Evolutionary conservation across 2,329 filamentous ascomycete species (phyloP).

Genomic region (Rhynchosporium secalis): DNA sequence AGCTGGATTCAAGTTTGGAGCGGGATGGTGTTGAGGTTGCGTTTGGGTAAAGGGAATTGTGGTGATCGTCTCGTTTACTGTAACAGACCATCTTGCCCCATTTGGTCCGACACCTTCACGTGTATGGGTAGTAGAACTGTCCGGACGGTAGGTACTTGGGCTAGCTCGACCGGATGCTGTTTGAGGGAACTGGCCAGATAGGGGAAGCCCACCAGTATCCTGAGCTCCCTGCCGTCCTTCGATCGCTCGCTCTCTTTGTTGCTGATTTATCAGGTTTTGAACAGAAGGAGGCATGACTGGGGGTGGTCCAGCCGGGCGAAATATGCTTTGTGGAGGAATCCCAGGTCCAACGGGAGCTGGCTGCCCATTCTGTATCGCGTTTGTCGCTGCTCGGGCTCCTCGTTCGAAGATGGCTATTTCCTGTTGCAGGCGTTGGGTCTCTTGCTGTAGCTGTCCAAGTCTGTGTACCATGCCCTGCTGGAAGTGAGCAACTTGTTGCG

Average conservation of each 20-base stretch:
- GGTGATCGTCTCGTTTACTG: slow-evolving; percentile 48
- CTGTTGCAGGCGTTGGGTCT: slow-evolving; percentile 46
- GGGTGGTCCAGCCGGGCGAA: slow-evolving; percentile 25
- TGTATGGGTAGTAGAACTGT: slow-evolving; percentile 46
- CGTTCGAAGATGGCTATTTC: slow-evolving; percentile 36
- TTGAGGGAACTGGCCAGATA: slow-evolving; percentile 31
- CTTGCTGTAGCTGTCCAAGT: slow-evolving; percentile 50
- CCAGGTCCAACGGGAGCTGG: slow-evolving; percentile 13
- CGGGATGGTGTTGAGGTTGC: slow-evolving; percentile 23
- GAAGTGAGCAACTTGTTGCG: slow-evolving; percentile 7
- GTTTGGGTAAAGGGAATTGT: slow-evolving; percentile 30
- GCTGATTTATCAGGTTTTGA: slow-evolving; percentile 34
- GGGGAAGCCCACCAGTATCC: slow-evolving; percentile 22
- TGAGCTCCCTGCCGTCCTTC: slow-evolving; percentile 32
- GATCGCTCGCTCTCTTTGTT: slow-evolving; percentile 34
- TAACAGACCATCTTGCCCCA: slow-evolving; percentile 54
- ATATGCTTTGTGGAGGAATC: slow-evolving; percentile 20
- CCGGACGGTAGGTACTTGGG: slow-evolving; percentile 39
- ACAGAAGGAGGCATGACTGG: slow-evolving; percentile 23
- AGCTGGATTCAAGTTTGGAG: slow-evolving; percentile 25
- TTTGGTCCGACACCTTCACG: slow-evolving; percentile 52
- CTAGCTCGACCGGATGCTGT: slow-evolving; percentile 32
- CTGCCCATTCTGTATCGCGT: slow-evolving; percentile 18
- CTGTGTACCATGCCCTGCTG: slow-evolving; percentile 34
- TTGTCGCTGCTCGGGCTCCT: slow-evolving; percentile 23